These are phyloP conservation scores for Trypanosomatidae sp. DNA, from an alignment of 208 protist genomes.

Conservation along the genomic window DNA sequence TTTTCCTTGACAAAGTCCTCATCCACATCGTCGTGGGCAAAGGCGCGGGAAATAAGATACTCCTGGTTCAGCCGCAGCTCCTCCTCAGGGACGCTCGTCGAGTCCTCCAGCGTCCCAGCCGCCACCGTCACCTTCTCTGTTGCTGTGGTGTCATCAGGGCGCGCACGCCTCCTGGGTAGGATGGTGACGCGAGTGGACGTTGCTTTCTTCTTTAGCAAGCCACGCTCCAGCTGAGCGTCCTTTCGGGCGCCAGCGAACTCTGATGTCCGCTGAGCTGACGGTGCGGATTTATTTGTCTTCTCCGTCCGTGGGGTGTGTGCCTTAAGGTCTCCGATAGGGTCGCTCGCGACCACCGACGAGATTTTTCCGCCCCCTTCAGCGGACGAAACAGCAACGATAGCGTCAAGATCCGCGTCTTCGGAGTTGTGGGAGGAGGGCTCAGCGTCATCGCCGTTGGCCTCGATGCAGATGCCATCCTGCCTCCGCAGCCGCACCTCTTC, in stretches of 20 bases:
- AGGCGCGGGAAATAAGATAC: constrained; percentile 91
- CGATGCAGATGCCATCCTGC: constrained; percentile 39
- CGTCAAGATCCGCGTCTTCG: constrained; percentile 12
- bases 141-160: not conserved
- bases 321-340: not conserved
- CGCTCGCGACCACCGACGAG: not conserved
- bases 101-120: not conserved
- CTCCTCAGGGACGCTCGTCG: constrained; percentile 24
- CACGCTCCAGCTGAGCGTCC: constrained; percentile 1
- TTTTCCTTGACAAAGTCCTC: constrained; percentile 92
- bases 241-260: constrained; percentile 27
- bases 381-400: constrained; percentile 11
- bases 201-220: constrained; percentile 4
- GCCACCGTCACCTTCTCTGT: not conserved
- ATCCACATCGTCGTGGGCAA: constrained; percentile 89
- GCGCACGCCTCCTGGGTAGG: constrained; percentile 19
- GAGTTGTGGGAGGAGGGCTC: constrained; percentile 12
- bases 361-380: not conserved
- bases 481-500: constrained; percentile 58
- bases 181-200: constrained; percentile 30
- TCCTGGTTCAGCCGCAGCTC: constrained; percentile 62
- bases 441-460: constrained; percentile 3
- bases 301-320: not conserved
- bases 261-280: not conserved
- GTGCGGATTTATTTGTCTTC: not conserved